Conservation (phyloP, 2,329 filamentous ascomycete genomes). For the Xylariaceae sp. region DNA sequence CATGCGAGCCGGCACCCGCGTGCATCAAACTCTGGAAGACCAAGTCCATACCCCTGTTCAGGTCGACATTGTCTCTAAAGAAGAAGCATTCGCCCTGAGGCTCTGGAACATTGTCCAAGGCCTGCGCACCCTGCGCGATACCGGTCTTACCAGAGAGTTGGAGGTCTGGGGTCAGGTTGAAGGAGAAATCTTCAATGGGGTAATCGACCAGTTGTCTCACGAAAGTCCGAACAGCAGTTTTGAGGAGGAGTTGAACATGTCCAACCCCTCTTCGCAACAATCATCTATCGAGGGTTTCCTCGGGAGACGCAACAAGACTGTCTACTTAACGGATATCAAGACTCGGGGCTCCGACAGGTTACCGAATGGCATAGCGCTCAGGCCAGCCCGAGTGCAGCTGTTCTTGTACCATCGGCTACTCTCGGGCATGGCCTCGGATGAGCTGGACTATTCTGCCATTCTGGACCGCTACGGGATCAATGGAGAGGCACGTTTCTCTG, state of each 20-base stretch:
- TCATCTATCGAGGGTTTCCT: constrained; percentile 39
- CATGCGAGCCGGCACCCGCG: constrained; percentile 75
- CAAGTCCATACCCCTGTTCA: constrained; percentile 74
- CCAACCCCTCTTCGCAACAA: constrained; percentile 31
- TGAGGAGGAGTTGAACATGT: constrained; percentile 52
- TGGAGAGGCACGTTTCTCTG: constrained; percentile 62
- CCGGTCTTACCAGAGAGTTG: constrained; percentile 67
- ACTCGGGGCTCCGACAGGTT: constrained; percentile 63
- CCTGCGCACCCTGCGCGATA: constrained; percentile 64
- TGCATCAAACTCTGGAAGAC: constrained; percentile 81
- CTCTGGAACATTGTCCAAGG: constrained; percentile 93
- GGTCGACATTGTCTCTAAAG: constrained; percentile 66
- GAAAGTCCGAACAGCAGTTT: constrained; percentile 67
- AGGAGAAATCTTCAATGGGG: constrained; percentile 76
- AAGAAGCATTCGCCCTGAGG: constrained; percentile 75
- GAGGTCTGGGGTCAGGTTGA: constrained; percentile 83
- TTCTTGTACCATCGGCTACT: constrained; percentile 86
- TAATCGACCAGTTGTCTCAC: constrained; percentile 83
- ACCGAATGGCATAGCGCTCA: constrained; percentile 60
- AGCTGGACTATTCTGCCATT: constrained; percentile 63
- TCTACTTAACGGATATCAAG: constrained; percentile 87
- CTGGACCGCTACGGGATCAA: constrained; percentile 68
- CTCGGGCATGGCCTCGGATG: constrained; percentile 65
- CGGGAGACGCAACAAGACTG: constrained; percentile 26
- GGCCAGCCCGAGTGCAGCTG: constrained; percentile 78